A percentile compares a stretch with the other conserved stretches of the same genome.
Conservation (phyloP, 2,329 filamentous ascomycete genomes). For the Aspergillus carbonarius region DNA sequence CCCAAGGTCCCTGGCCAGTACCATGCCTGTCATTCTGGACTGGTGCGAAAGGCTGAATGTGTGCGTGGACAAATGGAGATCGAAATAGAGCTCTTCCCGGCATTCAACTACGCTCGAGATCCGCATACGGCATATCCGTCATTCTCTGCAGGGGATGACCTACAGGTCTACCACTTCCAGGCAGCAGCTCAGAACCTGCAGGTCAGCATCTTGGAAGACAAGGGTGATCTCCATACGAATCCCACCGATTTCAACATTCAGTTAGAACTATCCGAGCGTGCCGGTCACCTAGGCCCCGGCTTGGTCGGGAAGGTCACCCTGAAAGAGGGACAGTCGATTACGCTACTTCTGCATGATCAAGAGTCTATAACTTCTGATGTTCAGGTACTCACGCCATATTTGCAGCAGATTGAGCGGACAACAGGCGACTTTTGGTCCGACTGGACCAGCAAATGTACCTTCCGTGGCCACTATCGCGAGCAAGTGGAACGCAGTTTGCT, state of each 20-base stretch:
- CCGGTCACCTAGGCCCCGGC: slow-evolving; percentile 60
- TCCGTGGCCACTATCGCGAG: slow-evolving; percentile 71
- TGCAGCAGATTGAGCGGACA: slow-evolving; percentile 57
- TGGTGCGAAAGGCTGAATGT: slow-evolving; percentile 70
- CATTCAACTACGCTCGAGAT: slow-evolving; percentile 68
- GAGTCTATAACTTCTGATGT: slow-evolving; percentile 55
- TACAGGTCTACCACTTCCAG: background rate
- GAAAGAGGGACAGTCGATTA: slow-evolving; percentile 66
- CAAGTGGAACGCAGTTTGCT: slow-evolving; percentile 69
- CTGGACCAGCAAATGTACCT: slow-evolving; percentile 70
- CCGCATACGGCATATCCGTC: slow-evolving; percentile 51
- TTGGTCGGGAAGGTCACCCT: slow-evolving; percentile 61
- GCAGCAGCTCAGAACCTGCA: background rate
- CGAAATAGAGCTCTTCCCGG: slow-evolving; percentile 69
- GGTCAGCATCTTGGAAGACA: background rate
- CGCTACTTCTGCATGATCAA: slow-evolving; percentile 66
- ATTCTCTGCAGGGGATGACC: slow-evolving; percentile 28
- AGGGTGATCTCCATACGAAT: background rate
- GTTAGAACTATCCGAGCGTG: slow-evolving; percentile 35
- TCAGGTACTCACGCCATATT: background rate
- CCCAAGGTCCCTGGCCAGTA: background rate
- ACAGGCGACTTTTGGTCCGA: slow-evolving; percentile 70
- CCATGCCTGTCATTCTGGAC: slow-evolving; percentile 48
- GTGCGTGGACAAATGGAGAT: slow-evolving; percentile 66
- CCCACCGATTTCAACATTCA: background rate